phyloP scores from a whole-genome alignment of 2,329 filamentous ascomycete genomes.

The Stachybotrys chartarum region DNA sequence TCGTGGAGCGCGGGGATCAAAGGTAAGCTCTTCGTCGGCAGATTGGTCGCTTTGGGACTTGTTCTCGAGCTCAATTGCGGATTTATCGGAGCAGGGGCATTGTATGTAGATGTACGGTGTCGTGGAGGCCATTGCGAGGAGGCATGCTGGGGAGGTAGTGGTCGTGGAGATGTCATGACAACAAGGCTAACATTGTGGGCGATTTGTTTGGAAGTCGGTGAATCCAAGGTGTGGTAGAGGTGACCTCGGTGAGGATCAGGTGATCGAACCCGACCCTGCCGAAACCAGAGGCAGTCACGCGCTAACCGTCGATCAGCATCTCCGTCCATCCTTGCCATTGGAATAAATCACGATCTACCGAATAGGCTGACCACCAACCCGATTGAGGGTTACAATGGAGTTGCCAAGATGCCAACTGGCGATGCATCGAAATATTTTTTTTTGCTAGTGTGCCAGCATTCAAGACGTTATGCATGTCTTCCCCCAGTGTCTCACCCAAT shows the following conservation, averaged over 20 bases:
- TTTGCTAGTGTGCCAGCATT: background rate
- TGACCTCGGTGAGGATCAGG: background rate
- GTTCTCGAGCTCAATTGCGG: slow-evolving; percentile 24
- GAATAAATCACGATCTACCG: background rate
- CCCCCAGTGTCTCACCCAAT: background rate
- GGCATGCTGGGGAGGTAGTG: background rate
- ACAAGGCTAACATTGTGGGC: background rate
- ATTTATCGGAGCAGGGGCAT: slow-evolving; percentile 54
- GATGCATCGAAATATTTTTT: too few species aligned
- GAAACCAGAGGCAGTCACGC: background rate
- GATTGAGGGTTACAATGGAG: too few species aligned
- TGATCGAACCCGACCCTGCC: background rate
- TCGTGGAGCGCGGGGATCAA: slow-evolving; percentile 77
- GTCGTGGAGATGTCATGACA: background rate
- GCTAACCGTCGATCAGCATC: background rate
- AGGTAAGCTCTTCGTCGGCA: slow-evolving; percentile 68
- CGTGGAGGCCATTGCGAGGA: slow-evolving; percentile 38
- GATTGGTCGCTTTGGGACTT: slow-evolving; percentile 21
- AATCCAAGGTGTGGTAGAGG: background rate
- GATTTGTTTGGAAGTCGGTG: background rate
- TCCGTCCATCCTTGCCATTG: background rate
- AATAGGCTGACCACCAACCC: background rate
- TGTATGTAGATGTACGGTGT: slow-evolving; percentile 60
- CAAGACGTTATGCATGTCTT: background rate
- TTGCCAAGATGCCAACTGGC: too few species aligned